Conservation (phyloP, 345 rosid genomes). For the Acer yangbiense region DNA sequence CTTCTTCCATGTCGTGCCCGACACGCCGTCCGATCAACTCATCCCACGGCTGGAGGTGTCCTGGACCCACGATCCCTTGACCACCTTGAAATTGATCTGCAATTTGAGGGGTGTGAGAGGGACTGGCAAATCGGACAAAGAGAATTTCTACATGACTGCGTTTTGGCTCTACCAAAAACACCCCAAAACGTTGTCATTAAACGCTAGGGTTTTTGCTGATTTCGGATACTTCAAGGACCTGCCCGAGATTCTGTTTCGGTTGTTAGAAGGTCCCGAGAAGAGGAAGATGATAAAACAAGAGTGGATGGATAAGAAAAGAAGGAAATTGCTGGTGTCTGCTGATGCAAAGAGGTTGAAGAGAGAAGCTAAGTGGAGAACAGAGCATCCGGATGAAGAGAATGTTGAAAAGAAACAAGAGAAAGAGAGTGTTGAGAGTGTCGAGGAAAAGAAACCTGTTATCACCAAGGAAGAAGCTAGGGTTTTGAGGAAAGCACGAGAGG, state of each 20-base stretch:
- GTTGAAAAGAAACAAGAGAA: neutral
- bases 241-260: constrained; percentile 30
- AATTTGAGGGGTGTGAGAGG: constrained; percentile 24
- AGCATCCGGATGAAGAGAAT: neutral
- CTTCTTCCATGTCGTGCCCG: constrained; percentile 32
- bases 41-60: neutral
- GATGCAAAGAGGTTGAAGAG: too few species aligned
- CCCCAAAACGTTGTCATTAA: constrained; percentile 31
- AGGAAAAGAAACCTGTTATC: neutral
- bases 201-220: constrained; percentile 2
- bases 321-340: too few species aligned
- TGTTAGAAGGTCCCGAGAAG: neutral
- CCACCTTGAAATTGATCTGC: constrained; percentile 27
- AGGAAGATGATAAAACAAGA: neutral
- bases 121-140: constrained; percentile 28
- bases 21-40: constrained; percentile 14
- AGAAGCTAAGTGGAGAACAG: too few species aligned
- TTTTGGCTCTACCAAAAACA: constrained; percentile 25
- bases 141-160: constrained; percentile 25
- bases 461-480: constrained; percentile 11
- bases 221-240: constrained; percentile 32
- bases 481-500: constrained; percentile 8
- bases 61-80: constrained; percentile 27
- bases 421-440: neutral
- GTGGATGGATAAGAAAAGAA: neutral